Evolutionary conservation across 2,329 filamentous ascomycete species (phyloP).

Genomic region (Xylaria hypoxylon): DNA sequence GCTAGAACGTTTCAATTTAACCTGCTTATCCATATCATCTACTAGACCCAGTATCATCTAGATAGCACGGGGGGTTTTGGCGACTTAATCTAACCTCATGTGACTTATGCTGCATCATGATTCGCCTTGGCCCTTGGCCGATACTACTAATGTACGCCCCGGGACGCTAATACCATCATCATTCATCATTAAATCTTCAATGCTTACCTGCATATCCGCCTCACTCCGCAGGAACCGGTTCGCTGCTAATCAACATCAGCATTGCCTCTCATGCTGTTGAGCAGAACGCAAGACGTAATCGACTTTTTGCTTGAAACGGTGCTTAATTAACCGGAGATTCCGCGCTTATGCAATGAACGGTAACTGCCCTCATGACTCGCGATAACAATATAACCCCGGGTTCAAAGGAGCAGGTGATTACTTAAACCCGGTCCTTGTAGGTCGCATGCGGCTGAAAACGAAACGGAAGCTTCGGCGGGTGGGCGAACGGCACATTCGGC

Average conservation of each 20-base stretch:
- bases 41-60: constrained; percentile 1
- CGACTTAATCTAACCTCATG: constrained; percentile 17
- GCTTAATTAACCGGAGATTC: constrained; percentile 3
- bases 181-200: constrained; percentile 12
- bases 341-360: background rate
- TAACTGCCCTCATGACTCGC: constrained; percentile 3
- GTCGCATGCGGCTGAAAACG: constrained; percentile 31
- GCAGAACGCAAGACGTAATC: background rate
- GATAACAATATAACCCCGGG: constrained; percentile 13
- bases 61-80: background rate
- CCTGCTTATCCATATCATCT: constrained; percentile 14
- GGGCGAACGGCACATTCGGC: constrained; percentile 28
- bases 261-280: background rate
- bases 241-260: background rate
- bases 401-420: constrained; percentile 16
- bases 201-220: constrained; percentile 21
- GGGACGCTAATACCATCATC: constrained; percentile 8
- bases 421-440: constrained; percentile 25
- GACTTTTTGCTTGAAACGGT: background rate
- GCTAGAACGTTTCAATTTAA: background rate
- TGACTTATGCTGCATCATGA: constrained; percentile 9
- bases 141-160: constrained; percentile 18
- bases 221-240: background rate
- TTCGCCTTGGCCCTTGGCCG: constrained; percentile 5
- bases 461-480: constrained; percentile 28